These are phyloP conservation scores for Trypanosoma vivax DNA, from an alignment of 208 protist species.

Conservation along the genomic window DNA sequence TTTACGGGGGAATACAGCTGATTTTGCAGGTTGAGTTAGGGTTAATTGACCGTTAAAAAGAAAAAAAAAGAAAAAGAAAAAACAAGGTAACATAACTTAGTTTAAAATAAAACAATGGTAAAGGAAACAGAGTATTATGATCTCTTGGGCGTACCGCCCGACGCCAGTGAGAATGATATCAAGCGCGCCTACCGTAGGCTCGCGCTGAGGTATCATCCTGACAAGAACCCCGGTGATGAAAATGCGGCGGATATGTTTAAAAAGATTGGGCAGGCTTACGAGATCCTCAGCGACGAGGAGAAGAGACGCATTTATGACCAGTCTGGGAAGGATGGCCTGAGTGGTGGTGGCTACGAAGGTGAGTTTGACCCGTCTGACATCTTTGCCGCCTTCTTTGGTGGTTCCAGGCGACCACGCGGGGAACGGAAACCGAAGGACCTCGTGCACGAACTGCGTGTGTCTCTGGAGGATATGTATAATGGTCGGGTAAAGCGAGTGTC, in stretches of 20 bases:
- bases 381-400: slow-evolving; percentile 86
- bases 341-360: slow-evolving; percentile 47
- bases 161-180: slow-evolving; percentile 81
- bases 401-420: slow-evolving; percentile 56
- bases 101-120: slow-evolving; percentile 36
- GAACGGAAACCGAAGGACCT: slow-evolving; percentile 92
- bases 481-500: slow-evolving; percentile 90
- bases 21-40: no score
- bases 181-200: slow-evolving; percentile 84
- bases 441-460: slow-evolving; percentile 86
- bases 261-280: slow-evolving; percentile 94
- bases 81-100: not conserved
- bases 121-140: slow-evolving; percentile 89
- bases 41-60: no score
- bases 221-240: slow-evolving; percentile 79
- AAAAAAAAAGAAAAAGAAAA: not conserved
- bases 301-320: slow-evolving; percentile 97
- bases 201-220: slow-evolving; percentile 84
- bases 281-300: slow-evolving; percentile 92
- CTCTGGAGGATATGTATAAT: slow-evolving; percentile 96
- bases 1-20: no score
- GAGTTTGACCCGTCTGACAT: slow-evolving; percentile 79
- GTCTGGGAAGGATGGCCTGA: slow-evolving; percentile 95
- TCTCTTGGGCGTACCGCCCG: slow-evolving; percentile 48
- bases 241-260: slow-evolving; percentile 88